A percentile compares a stretch with the other conserved stretches of the same genome.
phyloP scores from a whole-genome alignment of 306 rosid species.

The Chamaecrista fasciculata region DNA sequence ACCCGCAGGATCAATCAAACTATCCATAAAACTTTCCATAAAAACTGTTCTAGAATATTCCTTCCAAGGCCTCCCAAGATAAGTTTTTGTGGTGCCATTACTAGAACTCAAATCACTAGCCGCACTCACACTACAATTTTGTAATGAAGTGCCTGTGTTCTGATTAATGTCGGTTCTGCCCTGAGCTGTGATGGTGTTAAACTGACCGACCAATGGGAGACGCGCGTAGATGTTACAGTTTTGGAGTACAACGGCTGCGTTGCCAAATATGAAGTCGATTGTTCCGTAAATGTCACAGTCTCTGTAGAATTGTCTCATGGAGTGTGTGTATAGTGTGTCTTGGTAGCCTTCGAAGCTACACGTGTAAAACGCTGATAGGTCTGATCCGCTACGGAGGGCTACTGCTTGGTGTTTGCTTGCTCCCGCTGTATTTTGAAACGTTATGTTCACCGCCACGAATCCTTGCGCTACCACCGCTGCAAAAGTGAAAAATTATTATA shows the following conservation, averaged over 20 bases:
- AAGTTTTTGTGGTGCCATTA: constrained; percentile 31
- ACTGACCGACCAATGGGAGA: constrained; percentile 41
- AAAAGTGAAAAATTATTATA: too few relatives aligned
- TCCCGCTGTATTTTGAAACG: constrained; percentile 56
- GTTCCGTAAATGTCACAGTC: constrained; percentile 55
- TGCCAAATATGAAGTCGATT: constrained; percentile 53
- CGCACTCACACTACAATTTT: constrained; percentile 39
- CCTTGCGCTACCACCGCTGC: constrained; percentile 48
- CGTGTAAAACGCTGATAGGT: constrained; percentile 41
- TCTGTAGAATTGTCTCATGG: constrained; percentile 48
- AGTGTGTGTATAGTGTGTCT: constrained; percentile 52
- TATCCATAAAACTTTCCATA: constrained; percentile 48
- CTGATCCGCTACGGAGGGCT: constrained; percentile 46
- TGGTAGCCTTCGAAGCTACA: constrained; percentile 60
- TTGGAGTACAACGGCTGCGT: constrained; percentile 49
- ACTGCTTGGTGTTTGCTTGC: constrained; percentile 46
- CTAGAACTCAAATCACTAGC: constrained; percentile 31
- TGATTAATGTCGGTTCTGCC: constrained; percentile 46
- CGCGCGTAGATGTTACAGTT: constrained; percentile 41
- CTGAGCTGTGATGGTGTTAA: constrained; percentile 47
- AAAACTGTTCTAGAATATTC: constrained; percentile 38
- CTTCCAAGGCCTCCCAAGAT: constrained; percentile 56
- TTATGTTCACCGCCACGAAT: constrained; percentile 55
- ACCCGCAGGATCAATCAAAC: constrained; percentile 40
- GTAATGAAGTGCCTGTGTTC: constrained; percentile 43